Conservation (phyloP, 2,329 filamentous ascomycete genomes). For the Cryphonectria carpinicola region DNA sequence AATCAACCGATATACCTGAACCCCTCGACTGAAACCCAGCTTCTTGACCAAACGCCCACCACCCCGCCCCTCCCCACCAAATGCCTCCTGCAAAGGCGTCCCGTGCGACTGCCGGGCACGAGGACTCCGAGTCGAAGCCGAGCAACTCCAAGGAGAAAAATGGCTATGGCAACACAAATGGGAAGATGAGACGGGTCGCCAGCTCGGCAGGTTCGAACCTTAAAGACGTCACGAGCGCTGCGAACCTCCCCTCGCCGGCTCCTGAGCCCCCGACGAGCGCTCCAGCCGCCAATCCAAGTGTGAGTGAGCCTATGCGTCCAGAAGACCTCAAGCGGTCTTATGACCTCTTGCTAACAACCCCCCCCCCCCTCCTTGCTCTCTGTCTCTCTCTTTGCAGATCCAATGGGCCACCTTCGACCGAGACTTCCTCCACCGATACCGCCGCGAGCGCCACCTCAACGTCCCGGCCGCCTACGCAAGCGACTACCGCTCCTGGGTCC, state of each 20-base stretch:
- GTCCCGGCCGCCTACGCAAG: conserved; percentile 72
- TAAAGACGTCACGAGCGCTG: conserved; percentile 49
- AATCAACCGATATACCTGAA: neutral
- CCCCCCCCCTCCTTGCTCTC: neutral
- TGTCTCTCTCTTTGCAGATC: conserved; percentile 43
- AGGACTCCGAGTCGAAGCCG: conserved; percentile 50
- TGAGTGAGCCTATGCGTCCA: conserved; percentile 11
- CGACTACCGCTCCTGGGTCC: conserved; percentile 64
- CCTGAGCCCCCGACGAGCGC: conserved; percentile 34
- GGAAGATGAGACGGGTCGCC: conserved; percentile 60
- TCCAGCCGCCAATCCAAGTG: conserved; percentile 24
- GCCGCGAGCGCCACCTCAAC: conserved; percentile 72
- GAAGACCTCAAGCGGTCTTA: neutral
- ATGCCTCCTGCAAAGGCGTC: conserved; percentile 43
- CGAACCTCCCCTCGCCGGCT: conserved; percentile 32
- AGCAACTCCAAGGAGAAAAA: conserved; percentile 50
- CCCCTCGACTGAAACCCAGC: neutral
- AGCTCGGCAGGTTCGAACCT: conserved; percentile 55
- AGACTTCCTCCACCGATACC: conserved; percentile 73
- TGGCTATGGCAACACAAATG: conserved; percentile 45
- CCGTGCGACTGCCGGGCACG: conserved; percentile 41
- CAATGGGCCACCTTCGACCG: conserved; percentile 72
- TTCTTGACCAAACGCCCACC: neutral
- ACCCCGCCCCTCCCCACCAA: neutral
- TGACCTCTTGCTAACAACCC: neutral